Conservation (phyloP, 306 rosid species). For the Geum urbanum region DNA sequence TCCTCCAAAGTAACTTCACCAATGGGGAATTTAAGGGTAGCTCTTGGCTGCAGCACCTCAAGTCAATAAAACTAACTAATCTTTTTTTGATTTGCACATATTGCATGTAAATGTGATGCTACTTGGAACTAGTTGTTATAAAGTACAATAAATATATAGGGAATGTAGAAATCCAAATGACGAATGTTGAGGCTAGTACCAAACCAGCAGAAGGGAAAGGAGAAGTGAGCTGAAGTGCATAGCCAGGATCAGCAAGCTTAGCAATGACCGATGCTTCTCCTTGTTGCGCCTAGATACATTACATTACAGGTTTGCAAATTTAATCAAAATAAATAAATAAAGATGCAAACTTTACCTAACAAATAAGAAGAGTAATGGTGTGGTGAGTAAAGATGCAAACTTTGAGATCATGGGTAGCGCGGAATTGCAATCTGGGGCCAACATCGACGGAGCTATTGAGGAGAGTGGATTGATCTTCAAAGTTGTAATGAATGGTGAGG, state of each 20-base stretch:
- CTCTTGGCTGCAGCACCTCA: conserved; percentile 65
- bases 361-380: too few relatives aligned
- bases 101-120: neutral
- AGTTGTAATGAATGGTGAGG: conserved; percentile 57
- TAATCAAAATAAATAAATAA: too few relatives aligned
- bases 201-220: conserved; percentile 58
- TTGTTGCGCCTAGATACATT: too few relatives aligned
- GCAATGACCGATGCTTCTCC: conserved; percentile 53
- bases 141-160: neutral
- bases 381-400: neutral
- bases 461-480: conserved; percentile 59
- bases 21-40: conserved; percentile 75
- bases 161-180: neutral
- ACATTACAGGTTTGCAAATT: too few relatives aligned
- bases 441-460: conserved; percentile 57
- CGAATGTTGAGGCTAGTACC: conserved; percentile 26
- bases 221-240: conserved; percentile 65
- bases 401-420: conserved; percentile 74
- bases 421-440: conserved; percentile 54
- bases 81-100: neutral
- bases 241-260: conserved; percentile 59
- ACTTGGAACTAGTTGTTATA: neutral
- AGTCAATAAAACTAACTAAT: neutral
- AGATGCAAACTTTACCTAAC: too few relatives aligned
- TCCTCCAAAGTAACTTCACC: conserved; percentile 83